Evolutionary conservation across 2,329 filamentous ascomycete genomes (phyloP), one percentile per base, ranked within the genome.

Genomic region (Torrubiellomyces zombiae): DNA sequence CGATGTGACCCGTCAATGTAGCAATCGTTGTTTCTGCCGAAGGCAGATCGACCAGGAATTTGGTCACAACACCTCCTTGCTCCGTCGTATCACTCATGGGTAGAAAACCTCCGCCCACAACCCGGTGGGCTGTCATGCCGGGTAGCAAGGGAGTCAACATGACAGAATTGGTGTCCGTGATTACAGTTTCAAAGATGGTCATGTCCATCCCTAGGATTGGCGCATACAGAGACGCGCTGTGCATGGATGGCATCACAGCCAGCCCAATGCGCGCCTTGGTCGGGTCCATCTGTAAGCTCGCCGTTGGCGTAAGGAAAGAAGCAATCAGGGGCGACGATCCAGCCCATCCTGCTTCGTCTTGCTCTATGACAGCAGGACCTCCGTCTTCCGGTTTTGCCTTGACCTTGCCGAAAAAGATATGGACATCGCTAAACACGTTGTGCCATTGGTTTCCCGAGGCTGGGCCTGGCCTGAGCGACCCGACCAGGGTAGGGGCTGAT

Each of bases 391-490:
- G 16, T 0, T 47, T 45, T 2, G 22, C 27, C 23, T 37, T 37
- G 9, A 55, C 27, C 0, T 37, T 43, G 9, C 58, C 59, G 33
- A 60, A 60, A 4, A 38, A 28, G 16, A 60, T 32, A 1, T 62
- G 58, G 9, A 56, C 40, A 28, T 52, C 44, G 4, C 43, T 36
- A 33, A 53, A 61, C 9, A 48, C 32, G 30, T 47, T 50, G 15
- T 45, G 39, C 44, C 45, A 55, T 21, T 38, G 31, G 13, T 33
- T 29, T 9, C 33, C 21, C 3, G 39, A 33, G 8, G 32, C 24
- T 5, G 35, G 29, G 2, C 37, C 31, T 7, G 43, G 34, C n/a
- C 36, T 39, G 11, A 51, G 24, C 1, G 41, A 45, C 12, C 38
- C 49, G 14, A 46, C 29, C 16, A 53, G 16, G 2, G 38, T 41